Conservation (phyloP, 495 filamentous ascomycete species). For the Aspergillus nidulans region DNA sequence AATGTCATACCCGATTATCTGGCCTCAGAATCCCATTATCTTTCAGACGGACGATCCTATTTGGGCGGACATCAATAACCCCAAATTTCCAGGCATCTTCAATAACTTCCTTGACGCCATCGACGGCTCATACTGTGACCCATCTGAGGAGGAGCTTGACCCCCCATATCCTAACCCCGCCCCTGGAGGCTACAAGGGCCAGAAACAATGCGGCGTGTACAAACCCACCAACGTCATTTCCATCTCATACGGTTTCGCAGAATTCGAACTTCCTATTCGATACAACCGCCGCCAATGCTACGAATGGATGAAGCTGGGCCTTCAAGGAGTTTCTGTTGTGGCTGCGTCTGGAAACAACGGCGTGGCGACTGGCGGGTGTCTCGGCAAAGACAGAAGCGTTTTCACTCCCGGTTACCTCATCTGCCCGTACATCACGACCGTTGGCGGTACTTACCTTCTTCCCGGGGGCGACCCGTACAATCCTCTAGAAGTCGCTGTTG, state of each 20-base stretch:
- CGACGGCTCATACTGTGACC: slow-evolving; percentile 55
- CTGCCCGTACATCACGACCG: slow-evolving; percentile 50
- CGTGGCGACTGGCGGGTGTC: slow-evolving; percentile 30
- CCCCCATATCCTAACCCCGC: background rate
- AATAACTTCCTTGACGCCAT: slow-evolving; percentile 57
- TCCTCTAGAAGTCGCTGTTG: slow-evolving; percentile 18
- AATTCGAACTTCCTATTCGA: slow-evolving; percentile 44
- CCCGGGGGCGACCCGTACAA: slow-evolving; percentile 36
- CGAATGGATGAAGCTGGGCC: slow-evolving; percentile 62
- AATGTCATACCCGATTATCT: slow-evolving; percentile 49
- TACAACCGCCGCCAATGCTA: slow-evolving; percentile 55
- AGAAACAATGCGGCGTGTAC: slow-evolving; percentile 55
- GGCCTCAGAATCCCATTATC: slow-evolving; percentile 54
- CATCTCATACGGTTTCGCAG: slow-evolving; percentile 53
- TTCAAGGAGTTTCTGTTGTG: slow-evolving; percentile 58
- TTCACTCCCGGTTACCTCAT: slow-evolving; percentile 49
- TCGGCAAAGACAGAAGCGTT: slow-evolving; percentile 36
- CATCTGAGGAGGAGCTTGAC: slow-evolving; percentile 44
- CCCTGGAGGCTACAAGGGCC: background rate
- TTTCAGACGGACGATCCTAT: slow-evolving; percentile 57
- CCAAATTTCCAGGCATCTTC: slow-evolving; percentile 23
- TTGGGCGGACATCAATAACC: slow-evolving; percentile 25
- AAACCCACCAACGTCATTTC: slow-evolving; percentile 58
- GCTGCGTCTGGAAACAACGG: slow-evolving; percentile 59
- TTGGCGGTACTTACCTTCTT: slow-evolving; percentile 45